phyloP scores from a whole-genome alignment of 2,329 filamentous ascomycete species.

The Cercospora janseana region DNA sequence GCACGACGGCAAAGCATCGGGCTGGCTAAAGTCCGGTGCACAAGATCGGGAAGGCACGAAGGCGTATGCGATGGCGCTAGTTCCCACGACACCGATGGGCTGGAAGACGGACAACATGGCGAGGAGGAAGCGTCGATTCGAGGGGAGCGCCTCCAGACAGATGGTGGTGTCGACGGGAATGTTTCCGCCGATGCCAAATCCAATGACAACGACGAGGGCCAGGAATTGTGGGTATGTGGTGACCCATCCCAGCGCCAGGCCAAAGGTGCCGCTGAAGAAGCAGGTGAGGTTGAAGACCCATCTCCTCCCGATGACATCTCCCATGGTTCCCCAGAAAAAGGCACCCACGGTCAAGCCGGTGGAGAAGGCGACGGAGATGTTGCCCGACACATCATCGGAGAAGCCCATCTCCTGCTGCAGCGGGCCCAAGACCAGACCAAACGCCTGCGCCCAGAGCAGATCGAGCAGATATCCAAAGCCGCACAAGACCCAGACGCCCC shows the following conservation, averaged over 20 bases:
- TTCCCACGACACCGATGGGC: slow-evolving; percentile 55
- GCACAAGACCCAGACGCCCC: slow-evolving; percentile 52
- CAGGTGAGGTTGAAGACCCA: slow-evolving; percentile 61
- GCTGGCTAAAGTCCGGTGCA: slow-evolving; percentile 50
- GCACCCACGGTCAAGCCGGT: slow-evolving; percentile 56
- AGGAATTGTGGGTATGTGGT: slow-evolving; percentile 53
- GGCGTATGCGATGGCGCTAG: slow-evolving; percentile 53
- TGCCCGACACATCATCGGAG: slow-evolving; percentile 43
- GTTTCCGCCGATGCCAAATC: slow-evolving; percentile 53
- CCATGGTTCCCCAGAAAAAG: slow-evolving; percentile 56
- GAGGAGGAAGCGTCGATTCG: slow-evolving; percentile 53
- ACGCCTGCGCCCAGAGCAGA: slow-evolving; percentile 58
- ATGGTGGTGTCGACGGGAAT: slow-evolving; percentile 58
- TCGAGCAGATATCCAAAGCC: slow-evolving; percentile 58
- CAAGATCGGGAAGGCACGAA: slow-evolving; percentile 55
- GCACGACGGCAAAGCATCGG: slow-evolving; percentile 48
- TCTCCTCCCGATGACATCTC: slow-evolving; percentile 54
- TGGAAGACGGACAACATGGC: slow-evolving; percentile 56
- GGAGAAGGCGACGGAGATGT: slow-evolving; percentile 53
- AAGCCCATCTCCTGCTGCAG: slow-evolving; percentile 59
- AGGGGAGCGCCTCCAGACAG: slow-evolving; percentile 56
- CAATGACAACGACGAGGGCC: slow-evolving; percentile 54
- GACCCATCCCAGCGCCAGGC: slow-evolving; percentile 51
- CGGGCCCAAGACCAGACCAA: slow-evolving; percentile 55
- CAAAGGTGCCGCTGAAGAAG: slow-evolving; percentile 55